Percentiles rank a stretch among this genome's conserved stretches.
Evolutionary conservation across 1,139 yeast species (phyloP).

Genomic region (Candida pseudoviswanathii): DNA sequence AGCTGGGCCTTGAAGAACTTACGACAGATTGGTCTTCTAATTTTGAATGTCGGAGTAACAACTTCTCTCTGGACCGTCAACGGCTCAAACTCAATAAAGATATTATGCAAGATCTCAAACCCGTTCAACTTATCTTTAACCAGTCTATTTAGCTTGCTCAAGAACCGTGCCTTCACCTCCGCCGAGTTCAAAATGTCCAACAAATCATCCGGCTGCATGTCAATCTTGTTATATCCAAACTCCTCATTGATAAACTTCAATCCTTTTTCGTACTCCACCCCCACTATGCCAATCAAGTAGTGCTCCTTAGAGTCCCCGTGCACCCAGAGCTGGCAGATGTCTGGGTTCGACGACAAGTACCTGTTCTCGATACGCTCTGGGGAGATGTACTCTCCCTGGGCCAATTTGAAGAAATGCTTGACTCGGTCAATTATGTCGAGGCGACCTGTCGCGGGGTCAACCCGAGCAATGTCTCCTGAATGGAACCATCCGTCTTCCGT

Average conservation of each 20-base stretch:
- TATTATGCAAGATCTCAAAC: constrained; percentile 35
- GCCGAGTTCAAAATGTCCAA: constrained; percentile 27
- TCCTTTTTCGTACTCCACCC: constrained; percentile 38
- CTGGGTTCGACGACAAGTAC: constrained; percentile 31
- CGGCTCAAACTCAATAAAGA: constrained; percentile 37
- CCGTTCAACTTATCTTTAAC: constrained; percentile 28
- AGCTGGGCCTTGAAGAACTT: constrained; percentile 47
- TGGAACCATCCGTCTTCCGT: constrained; percentile 36
- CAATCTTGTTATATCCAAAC: constrained; percentile 18
- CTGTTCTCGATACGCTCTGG: constrained; percentile 40
- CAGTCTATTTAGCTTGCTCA: constrained; percentile 26
- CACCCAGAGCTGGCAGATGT: constrained; percentile 31
- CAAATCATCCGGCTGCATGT: constrained; percentile 21
- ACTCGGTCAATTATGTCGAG: constrained; percentile 38
- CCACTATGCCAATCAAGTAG: constrained; percentile 60
- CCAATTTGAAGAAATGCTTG: constrained; percentile 43
- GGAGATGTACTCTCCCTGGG: constrained; percentile 41
- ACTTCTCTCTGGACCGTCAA: constrained; percentile 39
- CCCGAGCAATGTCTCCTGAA: constrained; percentile 40
- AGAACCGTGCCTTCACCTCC: constrained; percentile 26
- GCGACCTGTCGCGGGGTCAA: constrained; percentile 28
- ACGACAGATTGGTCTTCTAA: constrained; percentile 34
- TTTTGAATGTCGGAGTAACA: constrained; percentile 43
- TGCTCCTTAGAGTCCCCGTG: constrained; percentile 62
- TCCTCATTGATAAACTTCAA: constrained; percentile 21